A percentile compares a stretch with the other conserved stretches of the same genome.
Evolutionary conservation across 1,139 yeast genomes (phyloP).

Genomic region (Hyphopichia fennica): DNA sequence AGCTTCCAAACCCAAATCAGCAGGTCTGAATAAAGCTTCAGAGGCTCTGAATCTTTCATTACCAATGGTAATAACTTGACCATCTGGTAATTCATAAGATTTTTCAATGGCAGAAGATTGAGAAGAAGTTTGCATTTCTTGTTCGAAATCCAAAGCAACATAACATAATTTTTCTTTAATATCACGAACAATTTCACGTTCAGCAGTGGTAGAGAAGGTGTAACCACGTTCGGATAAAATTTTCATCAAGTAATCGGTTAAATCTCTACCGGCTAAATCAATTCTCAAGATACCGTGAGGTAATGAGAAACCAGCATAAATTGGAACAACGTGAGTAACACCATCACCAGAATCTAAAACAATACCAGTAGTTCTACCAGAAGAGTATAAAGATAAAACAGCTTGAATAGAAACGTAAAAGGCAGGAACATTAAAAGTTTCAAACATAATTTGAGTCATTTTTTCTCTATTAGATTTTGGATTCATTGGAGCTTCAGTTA

Average conservation of each 20-base stretch:
- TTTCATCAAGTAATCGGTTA: constrained; percentile 98
- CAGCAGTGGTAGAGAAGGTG: constrained; percentile 98
- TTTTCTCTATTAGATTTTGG: constrained; percentile 99
- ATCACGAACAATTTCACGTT: constrained; percentile 99
- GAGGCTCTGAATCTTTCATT: constrained; percentile 99
- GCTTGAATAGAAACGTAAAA: constrained; percentile 99
- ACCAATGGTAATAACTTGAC: constrained; percentile 99
- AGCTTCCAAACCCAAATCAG: constrained; percentile 96
- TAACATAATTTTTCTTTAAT: constrained; percentile 99
- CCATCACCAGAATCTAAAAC: constrained; percentile 99
- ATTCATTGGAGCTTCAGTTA: constrained; percentile 99
- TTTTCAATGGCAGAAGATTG: constrained; percentile 98
- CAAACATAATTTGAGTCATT: constrained; percentile 98
- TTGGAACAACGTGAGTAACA: constrained; percentile 99
- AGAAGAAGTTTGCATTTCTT: constrained; percentile 98
- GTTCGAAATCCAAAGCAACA: constrained; percentile 95
- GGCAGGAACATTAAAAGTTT: constrained; percentile 98
- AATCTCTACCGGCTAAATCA: constrained; percentile 99
- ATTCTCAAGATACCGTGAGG: constrained; percentile 99
- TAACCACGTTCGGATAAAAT: constrained; percentile 98
- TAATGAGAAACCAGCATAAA: constrained; percentile 98
- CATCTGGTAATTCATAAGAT: constrained; percentile 99
- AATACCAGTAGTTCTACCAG: constrained; percentile 99
- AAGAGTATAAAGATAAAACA: constrained; percentile 94
- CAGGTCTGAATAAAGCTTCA: constrained; percentile 99